Evolutionary conservation across 2,329 filamentous ascomycete species (phyloP), one percentile per base, ranked within the genome.

Genomic region (Pseudocercospora fuligena): DNA sequence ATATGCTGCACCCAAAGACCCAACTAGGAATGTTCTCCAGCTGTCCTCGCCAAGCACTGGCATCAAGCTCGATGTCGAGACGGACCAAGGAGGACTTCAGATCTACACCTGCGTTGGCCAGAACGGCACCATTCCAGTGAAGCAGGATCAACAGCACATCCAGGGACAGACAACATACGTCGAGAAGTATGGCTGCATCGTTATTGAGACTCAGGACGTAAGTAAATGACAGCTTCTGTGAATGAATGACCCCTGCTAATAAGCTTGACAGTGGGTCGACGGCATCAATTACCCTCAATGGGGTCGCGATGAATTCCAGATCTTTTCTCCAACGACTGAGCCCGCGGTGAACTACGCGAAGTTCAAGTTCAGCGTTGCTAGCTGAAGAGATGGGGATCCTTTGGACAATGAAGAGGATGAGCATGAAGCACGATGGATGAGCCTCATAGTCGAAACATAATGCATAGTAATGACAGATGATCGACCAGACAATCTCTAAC

Each of bases 221-320:
- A 43, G 56, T 43, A 40, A 23, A 21, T 14, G 21, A 23, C 9
- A 11, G 47, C 19, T 51, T 19, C 11, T 29, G 23, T 6, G 53
- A 11, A 8, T 33, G 27, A 31, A 29, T 56, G 12, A 16, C 3
- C 53, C 5, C 23, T 33, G 51, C 51, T 56, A 56, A 56, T 19
- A 19, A n/a, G 3, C 16, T 31, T 19, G 23, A 19, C 31, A 58
- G 56, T 97, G 89, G 87, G 97, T 97, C 75, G 94, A 97, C 77
- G 93, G 86, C 27, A 95, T 98, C 81, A 97, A 97, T 81, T 96
- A 97, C 80, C 94, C 94, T 0, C 87, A 93, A 79, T 97, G 94
- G 94, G 88, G 88, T 66, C 87, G 94, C 63, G 80, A 83, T 56
- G 80, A 82, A 71, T 82, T 78, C 75, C 79, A 85, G 68, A 82